phyloP scores from a whole-genome alignment of 148 eudicot species.

The Heliosperma pusillum region DNA sequence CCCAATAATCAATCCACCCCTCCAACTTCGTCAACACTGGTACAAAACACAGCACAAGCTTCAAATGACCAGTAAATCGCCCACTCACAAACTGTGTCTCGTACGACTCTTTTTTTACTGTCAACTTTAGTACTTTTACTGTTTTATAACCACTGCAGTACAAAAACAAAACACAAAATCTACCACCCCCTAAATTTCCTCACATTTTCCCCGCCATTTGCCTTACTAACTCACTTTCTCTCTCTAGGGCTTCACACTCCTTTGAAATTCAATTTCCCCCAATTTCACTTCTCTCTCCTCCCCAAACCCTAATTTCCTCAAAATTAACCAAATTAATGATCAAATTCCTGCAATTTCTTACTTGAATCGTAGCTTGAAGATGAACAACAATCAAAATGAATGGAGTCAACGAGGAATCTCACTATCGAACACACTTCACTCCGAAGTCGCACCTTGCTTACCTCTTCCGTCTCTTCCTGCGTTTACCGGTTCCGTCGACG shows the following conservation, averaged over 20 bases:
- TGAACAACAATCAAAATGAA: slow-evolving; percentile 30
- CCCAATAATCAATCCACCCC: no score
- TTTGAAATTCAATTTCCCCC: neutral
- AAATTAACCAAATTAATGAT: slow-evolving; percentile 23
- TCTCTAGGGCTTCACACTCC: neutral
- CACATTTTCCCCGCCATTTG: slow-evolving; percentile 30
- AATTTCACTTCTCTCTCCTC: slow-evolving; percentile 15
- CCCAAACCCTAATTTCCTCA: slow-evolving; percentile 9
- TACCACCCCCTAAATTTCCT: neutral
- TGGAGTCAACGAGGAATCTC: slow-evolving; percentile 60
- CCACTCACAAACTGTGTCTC: no score
- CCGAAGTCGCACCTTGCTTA: slow-evolving; percentile 85
- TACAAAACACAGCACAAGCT: no score
- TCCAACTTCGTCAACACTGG: no score
- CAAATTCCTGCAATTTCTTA: slow-evolving; percentile 4
- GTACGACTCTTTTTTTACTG: neutral
- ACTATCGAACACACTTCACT: slow-evolving; percentile 71
- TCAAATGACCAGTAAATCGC: no score
- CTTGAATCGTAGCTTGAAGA: neutral
- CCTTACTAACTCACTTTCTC: slow-evolving; percentile 6
- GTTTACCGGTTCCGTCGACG: slow-evolving; percentile 73
- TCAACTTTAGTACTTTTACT: neutral
- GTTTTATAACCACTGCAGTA: neutral
- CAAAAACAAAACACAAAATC: neutral
- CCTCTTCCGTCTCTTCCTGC: slow-evolving; percentile 89